Conservation (phyloP, 495 filamentous ascomycete species). For the Penicillium lagena region DNA sequence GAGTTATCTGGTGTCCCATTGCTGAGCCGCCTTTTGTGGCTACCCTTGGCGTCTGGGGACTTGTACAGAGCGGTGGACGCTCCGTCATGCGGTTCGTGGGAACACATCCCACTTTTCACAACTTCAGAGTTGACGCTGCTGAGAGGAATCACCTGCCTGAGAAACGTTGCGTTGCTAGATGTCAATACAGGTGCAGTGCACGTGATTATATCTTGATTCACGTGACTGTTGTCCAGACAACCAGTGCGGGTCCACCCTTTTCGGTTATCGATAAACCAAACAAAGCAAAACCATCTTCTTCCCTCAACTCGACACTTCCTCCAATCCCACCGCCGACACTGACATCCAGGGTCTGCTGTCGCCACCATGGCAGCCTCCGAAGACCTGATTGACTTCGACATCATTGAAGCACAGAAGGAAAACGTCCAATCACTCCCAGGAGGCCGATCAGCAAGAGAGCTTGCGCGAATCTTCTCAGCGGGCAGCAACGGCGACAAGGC, state of each 20-base stretch:
- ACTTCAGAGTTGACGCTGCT: too few relatives aligned
- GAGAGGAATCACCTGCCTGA: too few relatives aligned
- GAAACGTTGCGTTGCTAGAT: too few relatives aligned
- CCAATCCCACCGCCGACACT: constrained; percentile 3
- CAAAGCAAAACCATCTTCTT: not conserved
- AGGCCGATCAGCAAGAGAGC: constrained; percentile 82
- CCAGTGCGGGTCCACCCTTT: constrained; percentile 10
- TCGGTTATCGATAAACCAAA: constrained; percentile 42
- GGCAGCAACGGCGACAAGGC: constrained; percentile 37
- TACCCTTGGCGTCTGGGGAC: constrained; percentile 3
- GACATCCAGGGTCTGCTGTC: constrained; percentile 3
- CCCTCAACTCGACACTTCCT: constrained; percentile 1
- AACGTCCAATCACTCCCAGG: constrained; percentile 92
- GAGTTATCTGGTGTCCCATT: constrained; percentile 22
- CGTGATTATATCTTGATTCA: constrained; percentile 1
- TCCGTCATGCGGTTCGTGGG: not conserved
- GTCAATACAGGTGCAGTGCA: too few relatives aligned
- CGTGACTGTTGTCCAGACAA: constrained; percentile 33
- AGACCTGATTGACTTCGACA: constrained; percentile 79
- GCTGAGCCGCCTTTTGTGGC: constrained; percentile 22
- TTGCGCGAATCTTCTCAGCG: constrained; percentile 77
- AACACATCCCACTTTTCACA: not conserved
- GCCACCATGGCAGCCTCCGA: constrained; percentile 45
- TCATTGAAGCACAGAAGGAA: constrained; percentile 95
- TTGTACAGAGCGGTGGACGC: not conserved